Base-by-base conservation (phyloP, 352 stramenopile genomes). In the Globisporangium acanthophoron region DNA sequence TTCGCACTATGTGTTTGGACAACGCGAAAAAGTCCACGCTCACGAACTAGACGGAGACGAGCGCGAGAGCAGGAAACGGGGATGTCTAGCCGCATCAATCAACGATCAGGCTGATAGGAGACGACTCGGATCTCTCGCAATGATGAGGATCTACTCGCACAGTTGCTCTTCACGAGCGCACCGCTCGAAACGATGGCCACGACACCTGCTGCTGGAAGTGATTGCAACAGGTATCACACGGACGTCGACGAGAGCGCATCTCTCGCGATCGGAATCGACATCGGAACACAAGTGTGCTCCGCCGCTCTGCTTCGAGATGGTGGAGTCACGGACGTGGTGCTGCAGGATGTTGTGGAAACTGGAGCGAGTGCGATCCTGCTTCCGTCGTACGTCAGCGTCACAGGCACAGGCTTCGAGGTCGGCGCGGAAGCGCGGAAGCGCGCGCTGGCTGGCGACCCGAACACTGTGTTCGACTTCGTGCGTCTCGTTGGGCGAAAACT, bases 391-490 rank as follows among this genome's bases (percentile, higher is more conserved):
- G 57, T 62, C 21, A 53, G 49, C 8, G 50, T 62, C 49, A 48
- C 50, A 1, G 57, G 45, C 15, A 46, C 20, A 7, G 57, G 20
- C 15, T 62, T 47, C 27, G 12, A 52, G 5, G 49, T 62, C 31
- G 57, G 57, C 9, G 16, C 31, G 0, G 40, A 52, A 9, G 49
- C 57, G 8, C 15, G 49, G 15, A 43, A 35, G 18, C 49, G 41
- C 31, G 57, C 57, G 18, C 48, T 37, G 7, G 33, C 49, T 18
- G 57, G 57, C 49, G 57, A 76, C 29, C 46, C 58, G 11, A 71
- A 64, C 54, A 76, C 70, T 4, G 35, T 76, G 18, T 66, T 67
- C 52, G 67, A 76, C 39, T 35, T 78, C 50, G 67, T 64, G 2
- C 35, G 64, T 33, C 33, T 78, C 2, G 51, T 71, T 5, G 70